Evolutionary conservation across 768 basidiomycete genomes (phyloP), one percentile per base, ranked within the genome.

Genomic region (Russula emetica): DNA sequence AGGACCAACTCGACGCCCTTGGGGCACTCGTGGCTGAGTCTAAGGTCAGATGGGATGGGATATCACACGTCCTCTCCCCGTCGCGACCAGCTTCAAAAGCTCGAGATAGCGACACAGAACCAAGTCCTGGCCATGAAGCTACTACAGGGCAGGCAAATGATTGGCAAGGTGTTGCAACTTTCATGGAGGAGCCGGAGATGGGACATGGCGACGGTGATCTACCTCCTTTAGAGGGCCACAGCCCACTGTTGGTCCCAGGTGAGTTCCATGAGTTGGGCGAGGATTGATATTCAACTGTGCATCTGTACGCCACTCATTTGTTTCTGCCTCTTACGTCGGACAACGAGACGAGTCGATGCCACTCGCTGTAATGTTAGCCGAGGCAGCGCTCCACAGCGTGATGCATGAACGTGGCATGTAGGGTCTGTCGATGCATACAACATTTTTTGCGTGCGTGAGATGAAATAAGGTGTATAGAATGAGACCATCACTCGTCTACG

Each of bases 401-500:
- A n/a, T 56, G 63, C 54, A 56, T 60, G 63, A 56, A 64, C 34
- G 24, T 32, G 54, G 63, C 63, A 64, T 56, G 54, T 55, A 30
- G 55, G 24, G 49, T 64, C 20, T 56, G 55, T 61, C 58, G 47
- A 36, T 64, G 59, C 63, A 61, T 61, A 65, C 54, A 65, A 65
- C 55, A 65, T 52, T 56, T 62, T 57, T 42, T 42, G 55, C 51
- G 32, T 47, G 59, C 38, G 38, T 50, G 18, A 42, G 38, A 24
- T 55, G 36, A 47, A 53, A 55, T 40, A 60, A 32, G 32, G 59
- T 26, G 38, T 61, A 55, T 56, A 55, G 26, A 28, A 38, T 61
- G 45, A 24, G 36, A 20, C 20, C 50, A 47, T 24, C 30, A 40
- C 32, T 30, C 26, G 40, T 61, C 74, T 84, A 92, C 67, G 90